Evolutionary conservation across 2,329 filamentous ascomycete species (phyloP).

Genomic region (Pseudogymnoascus sp.): DNA sequence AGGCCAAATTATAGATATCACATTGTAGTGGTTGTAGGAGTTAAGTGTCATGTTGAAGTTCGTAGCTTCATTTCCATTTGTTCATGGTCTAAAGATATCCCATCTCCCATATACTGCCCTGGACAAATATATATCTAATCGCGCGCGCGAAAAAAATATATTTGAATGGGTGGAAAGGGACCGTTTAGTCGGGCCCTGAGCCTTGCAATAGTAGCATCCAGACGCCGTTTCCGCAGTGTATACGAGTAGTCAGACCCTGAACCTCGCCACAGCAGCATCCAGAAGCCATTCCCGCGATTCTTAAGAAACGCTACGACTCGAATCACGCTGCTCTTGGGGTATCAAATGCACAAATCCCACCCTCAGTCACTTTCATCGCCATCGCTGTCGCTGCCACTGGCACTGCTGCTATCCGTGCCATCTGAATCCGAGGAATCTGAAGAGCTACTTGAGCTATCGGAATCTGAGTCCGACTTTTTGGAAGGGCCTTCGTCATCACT

Average conservation of each 20-base stretch:
- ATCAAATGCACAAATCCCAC: neutral
- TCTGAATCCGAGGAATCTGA: slow-evolving; percentile 22
- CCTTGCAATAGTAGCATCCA: neutral
- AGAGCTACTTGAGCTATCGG: slow-evolving; percentile 24
- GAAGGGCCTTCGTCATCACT: neutral
- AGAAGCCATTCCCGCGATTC: neutral
- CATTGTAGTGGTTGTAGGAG: neutral
- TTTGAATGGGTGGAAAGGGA: neutral
- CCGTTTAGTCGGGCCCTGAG: neutral
- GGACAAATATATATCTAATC: neutral
- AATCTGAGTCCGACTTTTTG: slow-evolving; percentile 5
- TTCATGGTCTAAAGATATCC: neutral
- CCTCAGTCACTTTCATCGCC: slow-evolving; percentile 6
- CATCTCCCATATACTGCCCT: neutral
- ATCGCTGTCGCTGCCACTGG: slow-evolving; percentile 17
- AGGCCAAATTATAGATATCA: neutral
- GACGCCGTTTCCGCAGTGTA: neutral
- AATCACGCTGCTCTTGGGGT: neutral
- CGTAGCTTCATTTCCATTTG: neutral
- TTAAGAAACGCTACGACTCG: neutral
- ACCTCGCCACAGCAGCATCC: neutral
- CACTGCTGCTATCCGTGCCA: slow-evolving; percentile 17
- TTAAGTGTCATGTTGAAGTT: neutral
- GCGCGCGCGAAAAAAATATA: neutral
- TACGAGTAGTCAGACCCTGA: neutral